These are phyloP conservation scores for Scutellaria baicalensis DNA, from an alignment of 257 asterid genomes.

Conservation along the genomic window DNA sequence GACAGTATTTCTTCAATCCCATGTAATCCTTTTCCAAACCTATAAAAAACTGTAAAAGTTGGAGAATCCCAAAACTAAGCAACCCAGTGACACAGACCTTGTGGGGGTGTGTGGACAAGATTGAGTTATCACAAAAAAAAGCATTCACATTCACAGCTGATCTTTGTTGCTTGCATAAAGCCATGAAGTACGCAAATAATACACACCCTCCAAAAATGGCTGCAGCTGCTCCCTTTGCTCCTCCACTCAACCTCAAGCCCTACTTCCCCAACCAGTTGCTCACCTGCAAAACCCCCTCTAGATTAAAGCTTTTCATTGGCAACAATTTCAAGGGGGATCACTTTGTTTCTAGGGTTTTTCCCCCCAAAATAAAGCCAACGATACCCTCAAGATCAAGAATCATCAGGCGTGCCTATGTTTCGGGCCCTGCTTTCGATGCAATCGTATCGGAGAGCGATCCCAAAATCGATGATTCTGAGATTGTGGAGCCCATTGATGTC, in stretches of 20 bases:
- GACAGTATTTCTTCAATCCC: too few relatives aligned
- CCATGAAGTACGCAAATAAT: neutral
- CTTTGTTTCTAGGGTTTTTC: constrained; percentile 8
- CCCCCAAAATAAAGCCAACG: constrained; percentile 18
- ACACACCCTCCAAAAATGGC: constrained; percentile 23
- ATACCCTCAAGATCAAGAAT: constrained; percentile 2
- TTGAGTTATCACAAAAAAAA: too few relatives aligned
- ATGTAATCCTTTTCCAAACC: too few relatives aligned
- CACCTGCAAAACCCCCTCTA: constrained; percentile 5
- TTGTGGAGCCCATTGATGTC: constrained; percentile 39
- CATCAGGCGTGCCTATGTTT: constrained; percentile 47
- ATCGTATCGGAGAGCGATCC: constrained; percentile 58
- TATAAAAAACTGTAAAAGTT: too few relatives aligned
- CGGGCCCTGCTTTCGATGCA: constrained; percentile 79
- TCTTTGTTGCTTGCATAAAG: neutral
- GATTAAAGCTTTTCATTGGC: constrained; percentile 15
- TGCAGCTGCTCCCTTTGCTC: constrained; percentile 11
- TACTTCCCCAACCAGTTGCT: constrained; percentile 1
- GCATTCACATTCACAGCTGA: too few relatives aligned
- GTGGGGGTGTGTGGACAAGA: too few relatives aligned
- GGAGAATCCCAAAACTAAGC: too few relatives aligned
- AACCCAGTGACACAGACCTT: too few relatives aligned
- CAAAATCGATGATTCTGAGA: constrained; percentile 38
- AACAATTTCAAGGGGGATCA: neutral
- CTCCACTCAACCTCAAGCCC: constrained; percentile 13